Evolutionary conservation across 768 basidiomycete species (phyloP), one percentile per base, ranked within the genome.

Genomic region (Neoboletus subvelutipes): DNA sequence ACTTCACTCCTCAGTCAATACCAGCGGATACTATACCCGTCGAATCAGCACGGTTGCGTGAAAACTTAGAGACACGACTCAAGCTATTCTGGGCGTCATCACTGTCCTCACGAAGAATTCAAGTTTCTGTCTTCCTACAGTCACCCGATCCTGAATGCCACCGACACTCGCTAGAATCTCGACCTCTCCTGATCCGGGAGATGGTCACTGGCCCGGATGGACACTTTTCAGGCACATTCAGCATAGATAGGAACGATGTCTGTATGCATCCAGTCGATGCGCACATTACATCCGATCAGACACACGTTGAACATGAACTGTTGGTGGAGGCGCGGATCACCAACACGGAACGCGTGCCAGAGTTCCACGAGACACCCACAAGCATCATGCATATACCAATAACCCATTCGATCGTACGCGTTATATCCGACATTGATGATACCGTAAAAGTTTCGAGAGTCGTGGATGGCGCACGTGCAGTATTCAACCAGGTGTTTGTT

Each of bases 341-440:
- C 17, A 60, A 59, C 22, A 42, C 46, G 22, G 79, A 84, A 52
- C 72, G 86, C 7, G 56, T 73, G n/a, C 66, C 74, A 12, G 64
- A 66, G 18, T 70, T 82, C 11, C 78, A 78, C 12, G 66, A 71
- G 18, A 68, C 70, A 4, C 64, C 69, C 39, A 54, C 53, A 28
- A 61, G 26, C 15, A 37, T 37, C 50, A 52, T 78, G 5, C 71
- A 72, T 13, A 72, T 83, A 20, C 76, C 83, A 7, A 77, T 92
- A 36, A 82, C 87, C 0, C 75, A 85, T 63, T 80, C 82, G 3
- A 80, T 81, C 2, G 72, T 95, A 15, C 85, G 92, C 18, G 82
- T 96, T 53, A 87, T 98, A 15, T 95, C 93, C 9, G 95, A 98
- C 64, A 88, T 98, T 42, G 95, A 98, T 66, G 95, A 98, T 72